phyloP scores from a whole-genome alignment of 1,139 yeast genomes.

The Hyphopichia wangnamkhiaoensis region DNA sequence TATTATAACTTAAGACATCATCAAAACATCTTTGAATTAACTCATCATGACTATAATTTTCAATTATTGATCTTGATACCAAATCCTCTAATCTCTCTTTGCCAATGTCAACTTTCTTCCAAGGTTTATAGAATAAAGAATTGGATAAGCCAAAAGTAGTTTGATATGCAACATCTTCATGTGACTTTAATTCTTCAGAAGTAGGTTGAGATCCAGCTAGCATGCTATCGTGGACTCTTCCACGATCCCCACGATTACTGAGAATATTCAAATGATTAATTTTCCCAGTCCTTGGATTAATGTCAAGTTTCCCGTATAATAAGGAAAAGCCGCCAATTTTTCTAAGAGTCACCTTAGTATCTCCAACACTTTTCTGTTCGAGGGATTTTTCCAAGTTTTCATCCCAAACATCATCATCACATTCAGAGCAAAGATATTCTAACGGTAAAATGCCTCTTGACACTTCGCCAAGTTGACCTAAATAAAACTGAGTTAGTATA shows the following conservation, averaged over 20 bases:
- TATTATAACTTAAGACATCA: constrained; percentile 50
- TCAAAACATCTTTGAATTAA: constrained; percentile 55
- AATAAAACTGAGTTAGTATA: constrained; percentile 10
- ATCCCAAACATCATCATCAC: constrained; percentile 50
- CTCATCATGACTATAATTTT: constrained; percentile 32
- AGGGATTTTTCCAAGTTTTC: constrained; percentile 28
- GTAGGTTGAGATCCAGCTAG: constrained; percentile 4
- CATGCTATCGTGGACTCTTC: constrained; percentile 23
- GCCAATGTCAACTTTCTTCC: constrained; percentile 72
- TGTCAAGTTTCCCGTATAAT: constrained; percentile 61
- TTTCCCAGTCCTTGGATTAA: constrained; percentile 21
- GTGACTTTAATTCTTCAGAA: constrained; percentile 11
- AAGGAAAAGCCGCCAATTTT: constrained; percentile 84
- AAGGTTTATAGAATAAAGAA: constrained; percentile 61
- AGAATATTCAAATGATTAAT: constrained; percentile 47
- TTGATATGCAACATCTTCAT: constrained; percentile 15
- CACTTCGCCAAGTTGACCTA: constrained; percentile 37
- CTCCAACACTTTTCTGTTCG: constrained; percentile 18
- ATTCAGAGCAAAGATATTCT: constrained; percentile 47
- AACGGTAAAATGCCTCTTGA: constrained; percentile 77
- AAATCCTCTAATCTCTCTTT: constrained; percentile 40
- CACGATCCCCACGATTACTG: constrained; percentile 51
- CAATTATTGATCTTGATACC: constrained; percentile 28
- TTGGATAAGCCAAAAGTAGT: constrained; percentile 62
- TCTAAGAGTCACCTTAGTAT: constrained; percentile 29